Base-by-base conservation (phyloP, 495 filamentous ascomycete species). In the Parachaetomium inaequale region DNA sequence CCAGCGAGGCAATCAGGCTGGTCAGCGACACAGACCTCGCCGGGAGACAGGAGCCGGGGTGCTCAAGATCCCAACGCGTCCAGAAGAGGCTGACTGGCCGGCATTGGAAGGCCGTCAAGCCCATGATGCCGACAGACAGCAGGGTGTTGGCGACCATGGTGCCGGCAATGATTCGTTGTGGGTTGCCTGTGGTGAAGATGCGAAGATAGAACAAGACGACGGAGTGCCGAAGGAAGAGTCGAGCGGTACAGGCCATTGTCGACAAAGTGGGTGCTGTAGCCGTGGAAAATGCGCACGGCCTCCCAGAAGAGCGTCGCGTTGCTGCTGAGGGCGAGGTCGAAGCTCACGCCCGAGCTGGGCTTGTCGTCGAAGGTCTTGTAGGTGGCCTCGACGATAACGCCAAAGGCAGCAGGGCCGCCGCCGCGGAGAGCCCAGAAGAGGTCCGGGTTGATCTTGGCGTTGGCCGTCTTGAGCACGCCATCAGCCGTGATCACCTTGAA, bases 371-470 rank as follows among this genome's bases (percentile, higher is more conserved):
- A 71, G 25, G 79, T 80, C 69, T 81, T 82, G 46, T 79, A 66
- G 36, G 79, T 77, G 54, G 76, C 70, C 2, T 80, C 82, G 31
- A 75, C 72, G 31, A 88, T 80, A 14, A 86, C 78, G 7, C 79
- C 86, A 47, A 78, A 87, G 3, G 82, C 81, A 1, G 79, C 78
- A 34, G 66, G 74, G 7, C 78, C 76, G 6, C 84, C 83, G 19
- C 84, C 84, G 42, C 82, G 77, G n/a, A 88, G 70, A 0, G 79
- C 83, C 70, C 75, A 77, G 64, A 86, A 89, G 10, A 88, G 77
- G 46, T 88, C 86, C 0, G 76, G 47, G 55, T 87, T 76, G n/a
- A 72, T 69, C 21, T 68, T 60, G 26, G 75, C 69, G 46, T 78
- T 79, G 2, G 80, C 83, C 0, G 76, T 83, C 17, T 83, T 76